Percentiles rank a stretch among this genome's conserved stretches.
Conservation (phyloP, 2,329 filamentous ascomycete genomes). For the Paraconiothyrium sp. region DNA sequence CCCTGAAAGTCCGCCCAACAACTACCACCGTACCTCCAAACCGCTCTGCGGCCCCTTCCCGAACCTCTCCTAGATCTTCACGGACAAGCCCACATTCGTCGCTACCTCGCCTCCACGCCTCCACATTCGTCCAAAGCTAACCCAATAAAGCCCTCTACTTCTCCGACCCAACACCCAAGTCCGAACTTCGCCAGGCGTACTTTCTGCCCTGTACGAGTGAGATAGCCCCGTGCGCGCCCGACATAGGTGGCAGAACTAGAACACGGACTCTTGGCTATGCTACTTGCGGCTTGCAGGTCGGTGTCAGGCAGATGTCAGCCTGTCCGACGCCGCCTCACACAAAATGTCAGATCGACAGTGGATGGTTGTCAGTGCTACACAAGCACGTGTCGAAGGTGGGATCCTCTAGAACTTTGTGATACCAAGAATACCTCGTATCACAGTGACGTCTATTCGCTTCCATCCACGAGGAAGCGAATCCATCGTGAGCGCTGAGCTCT, state of each 20-base stretch:
- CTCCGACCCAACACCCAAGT: slow-evolving; percentile 10
- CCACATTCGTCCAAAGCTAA: neutral
- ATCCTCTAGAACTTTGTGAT: neutral
- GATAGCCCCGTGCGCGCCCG: neutral
- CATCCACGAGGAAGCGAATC: neutral
- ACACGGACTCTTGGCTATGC: slow-evolving; percentile 1
- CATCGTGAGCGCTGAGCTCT: neutral
- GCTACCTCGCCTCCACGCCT: neutral
- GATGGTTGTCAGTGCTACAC: slow-evolving; percentile 7
- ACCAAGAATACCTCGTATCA: neutral
- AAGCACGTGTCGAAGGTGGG: neutral
- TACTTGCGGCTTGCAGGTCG: slow-evolving; percentile 4
- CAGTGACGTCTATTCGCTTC: neutral
- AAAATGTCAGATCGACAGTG: slow-evolving; percentile 1
- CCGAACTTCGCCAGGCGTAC: neutral
- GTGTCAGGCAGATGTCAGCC: slow-evolving; percentile 6
- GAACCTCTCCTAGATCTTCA: neutral
- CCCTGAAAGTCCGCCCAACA: neutral
- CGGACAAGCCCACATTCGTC: slow-evolving; percentile 4
- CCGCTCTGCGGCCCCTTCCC: neutral
- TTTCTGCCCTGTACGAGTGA: neutral
- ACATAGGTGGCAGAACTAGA: neutral
- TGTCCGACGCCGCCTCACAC: slow-evolving; percentile 5
- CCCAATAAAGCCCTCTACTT: slow-evolving; percentile 5
- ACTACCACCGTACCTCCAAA: neutral